Evolutionary conservation across 805 yeast genomes (phyloP).

Genomic region (Yarrowia sp.): DNA sequence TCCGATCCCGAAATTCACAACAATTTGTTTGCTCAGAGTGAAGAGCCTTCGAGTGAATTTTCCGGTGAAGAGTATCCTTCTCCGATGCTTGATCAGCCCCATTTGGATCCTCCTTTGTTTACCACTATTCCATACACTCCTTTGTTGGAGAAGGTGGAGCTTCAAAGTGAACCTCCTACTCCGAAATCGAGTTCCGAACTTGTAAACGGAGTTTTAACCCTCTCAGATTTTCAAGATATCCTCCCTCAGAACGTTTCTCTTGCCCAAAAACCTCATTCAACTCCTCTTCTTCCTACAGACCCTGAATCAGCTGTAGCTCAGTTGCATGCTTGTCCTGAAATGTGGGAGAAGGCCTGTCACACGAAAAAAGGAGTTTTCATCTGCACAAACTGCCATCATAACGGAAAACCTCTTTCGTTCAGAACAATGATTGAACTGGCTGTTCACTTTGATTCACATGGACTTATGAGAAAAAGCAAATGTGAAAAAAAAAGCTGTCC

Average conservation of each 20-base stretch:
- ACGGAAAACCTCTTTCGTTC: not conserved
- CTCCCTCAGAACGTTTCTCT: not conserved
- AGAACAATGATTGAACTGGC: slow-evolving; percentile 8
- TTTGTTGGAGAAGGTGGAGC: not conserved
- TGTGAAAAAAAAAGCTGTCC: slow-evolving; percentile 2
- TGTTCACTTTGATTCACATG: slow-evolving; percentile 7
- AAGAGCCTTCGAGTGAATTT: not conserved
- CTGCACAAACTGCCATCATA: slow-evolving; percentile 6
- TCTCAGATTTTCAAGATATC: not conserved
- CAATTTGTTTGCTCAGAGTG: not conserved
- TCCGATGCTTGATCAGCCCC: not conserved
- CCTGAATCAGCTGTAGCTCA: not conserved
- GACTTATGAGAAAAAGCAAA: slow-evolving; percentile 6
- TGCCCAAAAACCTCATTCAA: not conserved
- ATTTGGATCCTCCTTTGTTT: not conserved
- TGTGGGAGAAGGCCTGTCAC: slow-evolving; percentile 8
- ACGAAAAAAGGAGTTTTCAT: slow-evolving; percentile 9
- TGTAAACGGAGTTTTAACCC: not conserved
- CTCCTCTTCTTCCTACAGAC: not conserved
- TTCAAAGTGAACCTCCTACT: not conserved
- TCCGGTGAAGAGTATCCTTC: not conserved
- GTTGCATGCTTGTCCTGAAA: not conserved
- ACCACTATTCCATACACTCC: not conserved
- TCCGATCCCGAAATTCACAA: not conserved
- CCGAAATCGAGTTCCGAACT: not conserved